Evolutionary conservation across 345 rosid genomes (phyloP).

Genomic region (Linum trigynum): DNA sequence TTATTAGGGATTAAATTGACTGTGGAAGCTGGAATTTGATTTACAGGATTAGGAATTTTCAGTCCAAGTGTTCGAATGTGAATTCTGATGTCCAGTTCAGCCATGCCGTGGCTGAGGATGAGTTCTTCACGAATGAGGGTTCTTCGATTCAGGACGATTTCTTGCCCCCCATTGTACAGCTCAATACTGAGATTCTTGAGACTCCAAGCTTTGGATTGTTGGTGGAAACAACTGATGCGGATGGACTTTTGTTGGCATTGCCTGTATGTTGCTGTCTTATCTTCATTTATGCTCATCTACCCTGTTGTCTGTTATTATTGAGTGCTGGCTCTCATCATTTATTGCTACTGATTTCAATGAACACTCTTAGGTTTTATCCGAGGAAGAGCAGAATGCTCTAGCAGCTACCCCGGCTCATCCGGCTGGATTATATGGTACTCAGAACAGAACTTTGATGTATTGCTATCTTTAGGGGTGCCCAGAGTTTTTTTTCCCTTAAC

Average conservation of each 20-base stretch:
- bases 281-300: conserved; percentile 7
- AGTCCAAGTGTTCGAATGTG: conserved; percentile 48
- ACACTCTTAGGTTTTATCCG: conserved; percentile 55
- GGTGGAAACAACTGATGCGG: conserved; percentile 48
- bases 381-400: conserved; percentile 78
- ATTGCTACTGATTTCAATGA: conserved; percentile 8
- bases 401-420: conserved; percentile 96
- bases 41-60: conserved; percentile 42
- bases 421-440: conserved; percentile 64
- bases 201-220: conserved; percentile 54
- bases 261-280: conserved; percentile 36
- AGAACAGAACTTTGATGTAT: background rate
- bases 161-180: conserved; percentile 56
- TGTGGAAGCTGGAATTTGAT: background rate
- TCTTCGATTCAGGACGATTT: conserved; percentile 28
- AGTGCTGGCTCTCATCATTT: conserved; percentile 3
- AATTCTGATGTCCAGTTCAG: conserved; percentile 46
- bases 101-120: conserved; percentile 37
- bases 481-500: no score
- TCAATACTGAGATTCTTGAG: conserved; percentile 48
- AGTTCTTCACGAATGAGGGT: conserved; percentile 30
- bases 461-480: background rate
- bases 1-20: background rate
- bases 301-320: background rate
- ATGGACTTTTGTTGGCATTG: conserved; percentile 58